Evolutionary conservation across 1,284 basidiomycete genomes (phyloP).

Genomic region (Pascua guehoae): DNA sequence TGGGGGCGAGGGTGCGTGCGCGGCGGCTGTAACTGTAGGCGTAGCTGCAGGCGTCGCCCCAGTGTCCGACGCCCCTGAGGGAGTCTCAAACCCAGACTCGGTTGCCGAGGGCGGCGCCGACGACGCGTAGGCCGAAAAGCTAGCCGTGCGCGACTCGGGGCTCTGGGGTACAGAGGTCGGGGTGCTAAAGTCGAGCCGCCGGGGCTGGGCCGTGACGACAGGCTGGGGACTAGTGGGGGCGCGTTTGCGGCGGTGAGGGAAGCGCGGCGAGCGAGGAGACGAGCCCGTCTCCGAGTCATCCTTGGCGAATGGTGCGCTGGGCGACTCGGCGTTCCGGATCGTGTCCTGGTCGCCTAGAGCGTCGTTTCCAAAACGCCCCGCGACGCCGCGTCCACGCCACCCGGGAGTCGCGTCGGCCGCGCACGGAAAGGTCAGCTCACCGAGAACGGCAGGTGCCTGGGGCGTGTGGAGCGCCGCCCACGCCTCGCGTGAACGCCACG

Average conservation of each 20-base stretch:
- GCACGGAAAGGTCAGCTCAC: conserved; percentile 13
- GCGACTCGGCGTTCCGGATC: not conserved
- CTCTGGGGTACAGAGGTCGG: too few relatives aligned
- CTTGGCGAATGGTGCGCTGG: not conserved
- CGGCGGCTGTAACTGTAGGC: too few relatives aligned
- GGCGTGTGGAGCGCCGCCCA: conserved; percentile 31
- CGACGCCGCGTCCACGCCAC: conserved; percentile 18
- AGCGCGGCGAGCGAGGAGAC: too few relatives aligned
- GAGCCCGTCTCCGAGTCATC: not conserved
- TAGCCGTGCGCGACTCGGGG: too few relatives aligned
- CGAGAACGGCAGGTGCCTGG: not conserved
- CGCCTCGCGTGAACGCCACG: conserved; percentile 34
- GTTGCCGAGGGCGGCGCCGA: too few relatives aligned
- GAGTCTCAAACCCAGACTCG: too few relatives aligned
- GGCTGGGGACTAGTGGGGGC: too few relatives aligned
- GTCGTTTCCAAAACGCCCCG: conserved; percentile 15
- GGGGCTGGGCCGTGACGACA: not conserved
- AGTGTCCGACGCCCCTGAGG: too few relatives aligned
- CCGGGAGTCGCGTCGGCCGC: conserved; percentile 8
- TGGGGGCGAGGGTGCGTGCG: too few relatives aligned
- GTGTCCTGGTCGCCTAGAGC: conserved; percentile 2
- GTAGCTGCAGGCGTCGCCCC: too few relatives aligned
- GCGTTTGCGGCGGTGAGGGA: too few relatives aligned
- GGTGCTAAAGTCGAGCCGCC: conserved; percentile 1
- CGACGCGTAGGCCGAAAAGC: too few relatives aligned